Base-by-base conservation (phyloP, 495 filamentous ascomycete genomes). In the Thermochaetoides thermophila region DNA sequence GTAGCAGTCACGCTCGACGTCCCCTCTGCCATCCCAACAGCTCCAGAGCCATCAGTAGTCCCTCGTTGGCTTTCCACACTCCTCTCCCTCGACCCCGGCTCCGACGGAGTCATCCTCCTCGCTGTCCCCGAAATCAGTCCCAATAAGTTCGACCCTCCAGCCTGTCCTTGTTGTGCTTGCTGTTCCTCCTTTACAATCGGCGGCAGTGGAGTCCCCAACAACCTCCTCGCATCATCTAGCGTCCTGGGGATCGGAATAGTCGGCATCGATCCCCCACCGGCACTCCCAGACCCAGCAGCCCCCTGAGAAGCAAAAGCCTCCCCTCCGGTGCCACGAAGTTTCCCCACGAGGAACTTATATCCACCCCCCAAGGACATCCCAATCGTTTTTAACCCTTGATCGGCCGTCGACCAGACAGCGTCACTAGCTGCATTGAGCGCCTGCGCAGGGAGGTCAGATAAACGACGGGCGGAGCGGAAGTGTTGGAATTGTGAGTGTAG, bases 281-380 rank as follows among this genome's bases (percentile, higher is more conserved):
- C 12, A 8, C 27, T 14, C 7, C 4, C 12, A 18, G 4, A 12
- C 28, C 16, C 28, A 24, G 10, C 27, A 4, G 57, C 57, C 25
- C 60, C 42, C 4, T 39, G 19, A 28, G 27, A 22, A 28, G 46
- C 46, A 29, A 55, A 57, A 28, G 55, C 53, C 16, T 59, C 68
- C 27, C 67, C 54, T 20, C 38, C 38, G 15, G 64, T 68, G 43
- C 93, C 84, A 44, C 78, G 78, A 17, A 95, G 71, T 42, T 84
- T 81, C 23, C 87, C 87, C 31, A 99, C 76, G 7, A 96, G 60
- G 39, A 96, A 91, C 45, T 86, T 91, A 59, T 94, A 92, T 47
- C 83, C 91, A 43, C 78, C 80, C 19, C 87, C 84, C 7, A 99
- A 60, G 15, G 86, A 81, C 36, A 65, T 80, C 35, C 87, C 74